These are phyloP conservation scores for Malus hybrid DNA, from an alignment of 331 rosid genomes.

Conservation along the genomic window DNA sequence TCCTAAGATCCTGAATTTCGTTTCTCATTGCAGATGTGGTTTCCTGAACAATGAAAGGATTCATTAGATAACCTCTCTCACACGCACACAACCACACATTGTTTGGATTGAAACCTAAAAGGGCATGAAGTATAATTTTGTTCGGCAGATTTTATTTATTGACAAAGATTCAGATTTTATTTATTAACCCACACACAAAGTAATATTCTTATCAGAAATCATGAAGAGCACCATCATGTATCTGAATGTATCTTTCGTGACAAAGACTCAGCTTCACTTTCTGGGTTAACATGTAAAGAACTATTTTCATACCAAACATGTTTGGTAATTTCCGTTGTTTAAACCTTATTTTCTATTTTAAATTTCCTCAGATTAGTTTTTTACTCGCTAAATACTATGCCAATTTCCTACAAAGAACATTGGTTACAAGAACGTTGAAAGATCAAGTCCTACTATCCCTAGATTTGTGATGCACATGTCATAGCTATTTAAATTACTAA, in stretches of 20 bases:
- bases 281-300: not conserved
- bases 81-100: not conserved
- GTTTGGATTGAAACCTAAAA: not conserved
- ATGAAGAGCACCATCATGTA: no score
- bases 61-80: not conserved
- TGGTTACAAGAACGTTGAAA: no score
- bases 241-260: no score
- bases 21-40: constrained; percentile 65
- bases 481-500: not conserved
- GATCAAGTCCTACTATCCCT: not conserved
- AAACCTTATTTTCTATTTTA: no score
- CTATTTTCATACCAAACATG: no score
- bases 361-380: no score
- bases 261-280: not conserved
- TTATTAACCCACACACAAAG: no score
- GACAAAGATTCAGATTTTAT: no score
- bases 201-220: no score
- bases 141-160: not conserved
- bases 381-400: not conserved
- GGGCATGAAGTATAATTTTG: not conserved
- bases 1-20: constrained; percentile 87
- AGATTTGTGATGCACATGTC: not conserved
- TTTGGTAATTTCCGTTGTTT: not conserved
- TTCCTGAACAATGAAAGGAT: constrained; percentile 48
- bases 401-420: no score